Conservation (phyloP, 2,329 filamentous ascomycete genomes). For the Beauveria brongniartii region DNA sequence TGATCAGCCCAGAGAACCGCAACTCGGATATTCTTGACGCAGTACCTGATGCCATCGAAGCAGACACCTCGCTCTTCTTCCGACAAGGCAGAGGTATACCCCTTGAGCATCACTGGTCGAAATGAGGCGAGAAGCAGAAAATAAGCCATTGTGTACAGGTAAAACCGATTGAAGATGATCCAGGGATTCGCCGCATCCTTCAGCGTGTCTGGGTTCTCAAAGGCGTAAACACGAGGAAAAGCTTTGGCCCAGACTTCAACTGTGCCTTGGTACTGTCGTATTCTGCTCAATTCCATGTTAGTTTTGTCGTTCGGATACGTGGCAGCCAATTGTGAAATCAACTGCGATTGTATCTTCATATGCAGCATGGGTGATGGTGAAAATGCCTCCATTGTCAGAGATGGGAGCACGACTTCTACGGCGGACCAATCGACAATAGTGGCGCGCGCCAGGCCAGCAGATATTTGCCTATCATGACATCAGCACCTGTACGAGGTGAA, state of each 20-base stretch:
- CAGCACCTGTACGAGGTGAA: neutral
- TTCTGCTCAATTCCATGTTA: slow-evolving; percentile 20
- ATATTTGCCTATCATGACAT: slow-evolving; percentile 26
- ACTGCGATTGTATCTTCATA: slow-evolving; percentile 28
- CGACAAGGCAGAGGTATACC: slow-evolving; percentile 19
- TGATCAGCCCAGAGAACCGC: slow-evolving; percentile 19
- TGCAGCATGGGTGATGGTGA: slow-evolving; percentile 15
- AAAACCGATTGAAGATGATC: slow-evolving; percentile 36
- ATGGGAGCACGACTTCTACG: slow-evolving; percentile 11
- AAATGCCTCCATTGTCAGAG: slow-evolving; percentile 12
- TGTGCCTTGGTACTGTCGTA: slow-evolving; percentile 24
- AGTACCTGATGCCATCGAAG: slow-evolving; percentile 33
- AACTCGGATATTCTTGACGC: slow-evolving; percentile 33
- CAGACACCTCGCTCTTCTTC: slow-evolving; percentile 30
- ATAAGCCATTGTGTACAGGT: slow-evolving; percentile 36
- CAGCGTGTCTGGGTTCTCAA: slow-evolving; percentile 32
- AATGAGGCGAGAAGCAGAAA: slow-evolving; percentile 38
- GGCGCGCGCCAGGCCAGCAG: slow-evolving; percentile 20
- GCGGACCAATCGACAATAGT: slow-evolving; percentile 12
- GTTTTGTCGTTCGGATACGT: slow-evolving; percentile 23
- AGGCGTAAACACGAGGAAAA: slow-evolving; percentile 33
- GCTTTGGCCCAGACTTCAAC: slow-evolving; percentile 34
- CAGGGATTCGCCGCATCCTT: slow-evolving; percentile 34
- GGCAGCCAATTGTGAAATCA: slow-evolving; percentile 21
- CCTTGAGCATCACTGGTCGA: slow-evolving; percentile 35